Base-by-base conservation (phyloP, 2,329 filamentous ascomycete species). In the Cladorrhinum sp. region DNA sequence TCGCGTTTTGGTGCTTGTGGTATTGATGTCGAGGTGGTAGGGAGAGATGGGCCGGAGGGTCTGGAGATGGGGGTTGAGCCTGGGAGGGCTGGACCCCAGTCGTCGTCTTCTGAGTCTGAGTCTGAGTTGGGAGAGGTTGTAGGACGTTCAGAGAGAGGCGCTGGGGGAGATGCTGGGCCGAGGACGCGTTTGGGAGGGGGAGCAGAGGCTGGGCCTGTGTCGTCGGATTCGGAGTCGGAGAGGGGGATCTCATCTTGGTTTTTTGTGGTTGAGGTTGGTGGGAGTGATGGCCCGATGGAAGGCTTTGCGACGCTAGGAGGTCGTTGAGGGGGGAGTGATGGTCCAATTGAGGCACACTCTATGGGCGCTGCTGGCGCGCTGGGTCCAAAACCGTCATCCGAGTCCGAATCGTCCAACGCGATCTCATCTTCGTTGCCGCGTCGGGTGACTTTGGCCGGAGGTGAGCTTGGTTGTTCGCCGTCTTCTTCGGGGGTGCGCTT, bases 1-100 rank as follows among this genome's bases (percentile, higher is more conserved):
- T 96, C 93, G 68, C 93, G 87, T 71, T 88, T 83, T 4, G 82
- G 79, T 53, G 83, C 81, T 18, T 74, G 67, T 38, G 78, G 64
- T 13, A 65, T 67, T 4, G 75, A 65, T 2, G 67, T 61, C 16
- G 66, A 55, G 3, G 68, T 62, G 23, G 71, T 64, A 13, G 70
- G 66, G 2, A 73, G 70, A 1, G 73, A 66, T 10, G 75, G 68
- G 3, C 75, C 73, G 57, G 71, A 66, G 50, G 69, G 82, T 66
- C 79, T 79, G 52, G 80, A 81, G 24, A 72, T 67, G 64, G 68
- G 60, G 5, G 72, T 70, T 7, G 80, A 73, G 8, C 78, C 76
- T 1, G 85, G 83, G 3, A 85, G 81, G 16, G 84, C 78, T 12
- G 85, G 85, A 1, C 85, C 85, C 72, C 84, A 88, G 72, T 80